Conservation (phyloP, 805 yeast species). For the Lachancea nothofagi region DNA sequence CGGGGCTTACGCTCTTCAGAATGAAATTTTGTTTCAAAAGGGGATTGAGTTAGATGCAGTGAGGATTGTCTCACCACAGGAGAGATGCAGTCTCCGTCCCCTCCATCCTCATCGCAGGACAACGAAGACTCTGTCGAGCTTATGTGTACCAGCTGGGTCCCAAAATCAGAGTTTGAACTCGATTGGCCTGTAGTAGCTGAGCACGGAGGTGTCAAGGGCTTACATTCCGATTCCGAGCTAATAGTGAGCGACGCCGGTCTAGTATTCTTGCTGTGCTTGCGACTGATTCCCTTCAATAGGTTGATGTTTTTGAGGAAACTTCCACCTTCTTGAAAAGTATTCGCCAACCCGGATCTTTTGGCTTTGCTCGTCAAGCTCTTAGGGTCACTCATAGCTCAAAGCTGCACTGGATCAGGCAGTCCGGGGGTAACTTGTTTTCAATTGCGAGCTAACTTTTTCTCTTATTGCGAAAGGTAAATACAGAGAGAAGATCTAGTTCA, state of each 20-base stretch:
- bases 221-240: not conserved
- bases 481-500: too few relatives aligned
- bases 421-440: too few relatives aligned
- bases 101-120: slow-evolving; percentile 4
- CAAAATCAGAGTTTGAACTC: not conserved
- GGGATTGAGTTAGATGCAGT: not conserved
- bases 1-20: not conserved
- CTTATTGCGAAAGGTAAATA: too few relatives aligned
- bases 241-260: not conserved
- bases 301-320: slow-evolving; percentile 23
- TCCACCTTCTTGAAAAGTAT: slow-evolving; percentile 21
- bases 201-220: not conserved
- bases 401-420: too few relatives aligned
- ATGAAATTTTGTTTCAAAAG: not conserved
- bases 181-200: not conserved
- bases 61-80: slow-evolving; percentile 5
- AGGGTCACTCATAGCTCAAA: slow-evolving; percentile 4
- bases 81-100: slow-evolving; percentile 4
- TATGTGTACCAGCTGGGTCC: slow-evolving; percentile 1
- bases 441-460: too few relatives aligned
- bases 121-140: slow-evolving; percentile 6
- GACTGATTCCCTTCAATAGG: slow-evolving; percentile 17
- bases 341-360: slow-evolving; percentile 9
- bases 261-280: slow-evolving; percentile 6
- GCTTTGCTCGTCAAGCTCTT: slow-evolving; percentile 3